Evolutionary conservation across 306 rosid species (phyloP).

Genomic region (Sicyos edulis): DNA sequence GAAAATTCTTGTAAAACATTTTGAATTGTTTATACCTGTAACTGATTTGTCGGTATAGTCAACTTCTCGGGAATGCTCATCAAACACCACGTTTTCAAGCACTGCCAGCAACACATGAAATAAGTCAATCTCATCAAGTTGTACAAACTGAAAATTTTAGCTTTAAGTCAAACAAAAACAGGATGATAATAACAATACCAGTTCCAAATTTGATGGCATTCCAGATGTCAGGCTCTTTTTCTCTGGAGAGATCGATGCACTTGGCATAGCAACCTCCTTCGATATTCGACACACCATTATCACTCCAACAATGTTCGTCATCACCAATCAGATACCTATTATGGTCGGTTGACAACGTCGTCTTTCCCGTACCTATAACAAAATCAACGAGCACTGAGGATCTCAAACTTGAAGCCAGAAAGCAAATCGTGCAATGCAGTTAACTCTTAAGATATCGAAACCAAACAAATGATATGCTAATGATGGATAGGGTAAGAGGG

Average conservation of each 20-base stretch:
- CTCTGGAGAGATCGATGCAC: conserved; percentile 73
- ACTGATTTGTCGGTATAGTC: conserved; percentile 80
- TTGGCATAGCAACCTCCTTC: conserved; percentile 99
- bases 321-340: conserved; percentile 77
- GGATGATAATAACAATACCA: conserved; percentile 32
- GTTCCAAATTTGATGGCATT: conserved; percentile 88
- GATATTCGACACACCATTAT: conserved; percentile 73
- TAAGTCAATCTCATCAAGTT: not conserved
- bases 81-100: conserved; percentile 81
- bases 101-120: conserved; percentile 35
- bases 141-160: not conserved
- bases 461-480: not conserved
- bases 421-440: conserved; percentile 5
- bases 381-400: conserved; percentile 16
- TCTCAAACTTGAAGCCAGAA: not conserved
- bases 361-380: conserved; percentile 70
- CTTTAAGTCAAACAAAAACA: not conserved
- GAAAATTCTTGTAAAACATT: not conserved
- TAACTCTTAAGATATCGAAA: not conserved
- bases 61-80: conserved; percentile 69
- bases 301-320: conserved; percentile 87
- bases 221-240: conserved; percentile 87
- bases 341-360: conserved; percentile 76
- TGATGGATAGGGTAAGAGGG: conserved; percentile 18
- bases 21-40: conserved; percentile 41